These are phyloP conservation scores for Fusarium algeriense DNA, from an alignment of 2,329 filamentous ascomycete genomes.

Conservation along the genomic window DNA sequence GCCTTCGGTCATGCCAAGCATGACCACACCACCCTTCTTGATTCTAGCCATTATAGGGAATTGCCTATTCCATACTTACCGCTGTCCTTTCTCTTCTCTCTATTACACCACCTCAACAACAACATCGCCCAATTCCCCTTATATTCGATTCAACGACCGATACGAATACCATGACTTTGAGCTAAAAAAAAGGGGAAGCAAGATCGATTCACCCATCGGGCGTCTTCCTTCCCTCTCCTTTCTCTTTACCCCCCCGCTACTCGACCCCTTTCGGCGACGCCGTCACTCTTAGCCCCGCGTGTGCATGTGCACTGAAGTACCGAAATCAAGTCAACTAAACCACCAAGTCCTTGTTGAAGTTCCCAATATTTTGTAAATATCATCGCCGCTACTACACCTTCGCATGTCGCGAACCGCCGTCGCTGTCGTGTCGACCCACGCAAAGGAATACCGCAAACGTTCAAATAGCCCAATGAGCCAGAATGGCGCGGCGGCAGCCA, in stretches of 20 bases:
- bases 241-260: conserved; percentile 2
- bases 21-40: conserved; percentile 1
- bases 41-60: background rate
- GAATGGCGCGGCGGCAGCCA: conserved; percentile 45
- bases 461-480: conserved; percentile 43
- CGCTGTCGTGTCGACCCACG: conserved; percentile 35
- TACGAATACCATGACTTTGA: conserved; percentile 25
- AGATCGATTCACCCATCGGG: conserved; percentile 13
- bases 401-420: conserved; percentile 38
- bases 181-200: conserved; percentile 27
- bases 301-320: conserved; percentile 26
- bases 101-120: background rate
- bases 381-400: conserved; percentile 1
- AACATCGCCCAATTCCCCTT: background rate
- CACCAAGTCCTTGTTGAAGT: conserved; percentile 19
- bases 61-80: background rate
- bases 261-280: conserved; percentile 38
- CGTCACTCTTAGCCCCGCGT: conserved; percentile 29
- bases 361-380: background rate
- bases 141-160: conserved; percentile 2
- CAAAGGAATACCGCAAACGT: conserved; percentile 20
- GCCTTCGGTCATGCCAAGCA: conserved; percentile 8
- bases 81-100: background rate
- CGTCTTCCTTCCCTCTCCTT: background rate
- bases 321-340: conserved; percentile 21